These are phyloP conservation scores for Hyphopichia fennica DNA, from an alignment of 1,139 yeast genomes.

Conservation along the genomic window DNA sequence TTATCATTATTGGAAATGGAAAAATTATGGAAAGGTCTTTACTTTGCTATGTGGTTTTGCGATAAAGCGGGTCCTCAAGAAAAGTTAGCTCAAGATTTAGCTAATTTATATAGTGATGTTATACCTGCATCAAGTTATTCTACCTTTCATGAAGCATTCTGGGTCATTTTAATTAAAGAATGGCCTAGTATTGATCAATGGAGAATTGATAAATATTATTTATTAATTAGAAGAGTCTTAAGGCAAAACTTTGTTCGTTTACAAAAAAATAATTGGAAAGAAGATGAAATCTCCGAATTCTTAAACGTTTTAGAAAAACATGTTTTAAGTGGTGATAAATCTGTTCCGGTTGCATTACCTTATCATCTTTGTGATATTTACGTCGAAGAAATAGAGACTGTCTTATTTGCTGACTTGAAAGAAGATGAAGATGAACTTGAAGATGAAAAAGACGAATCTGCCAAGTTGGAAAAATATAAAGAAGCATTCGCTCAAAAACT, in stretches of 20 bases:
- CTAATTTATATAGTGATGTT: conserved; percentile 53
- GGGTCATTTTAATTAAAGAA: conserved; percentile 76
- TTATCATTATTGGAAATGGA: conserved; percentile 55
- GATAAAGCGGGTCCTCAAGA: conserved; percentile 94
- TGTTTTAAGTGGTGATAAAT: conserved; percentile 59
- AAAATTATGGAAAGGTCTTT: conserved; percentile 92
- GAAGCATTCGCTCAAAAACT: conserved; percentile 23
- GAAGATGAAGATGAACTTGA: conserved; percentile 44
- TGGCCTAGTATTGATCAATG: conserved; percentile 85
- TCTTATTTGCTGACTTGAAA: conserved; percentile 48
- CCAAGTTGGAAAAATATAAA: conserved; percentile 26
- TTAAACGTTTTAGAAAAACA: conserved; percentile 36
- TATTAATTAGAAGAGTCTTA: conserved; percentile 76
- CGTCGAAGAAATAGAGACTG: conserved; percentile 78
- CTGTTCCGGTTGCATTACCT: conserved; percentile 74
- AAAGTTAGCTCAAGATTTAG: conserved; percentile 72
- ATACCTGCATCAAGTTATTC: conserved; percentile 42
- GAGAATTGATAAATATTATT: conserved; percentile 83
- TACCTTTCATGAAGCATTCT: conserved; percentile 71
- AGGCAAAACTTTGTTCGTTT: conserved; percentile 65
- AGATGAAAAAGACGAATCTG: conserved; percentile 28
- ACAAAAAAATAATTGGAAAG: conserved; percentile 56
- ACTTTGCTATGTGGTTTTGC: conserved; percentile 93
- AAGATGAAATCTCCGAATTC: conserved; percentile 46
- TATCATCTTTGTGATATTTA: conserved; percentile 84